phyloP scores from a whole-genome alignment of 495 filamentous ascomycete species.

The Neurospora africana region DNA sequence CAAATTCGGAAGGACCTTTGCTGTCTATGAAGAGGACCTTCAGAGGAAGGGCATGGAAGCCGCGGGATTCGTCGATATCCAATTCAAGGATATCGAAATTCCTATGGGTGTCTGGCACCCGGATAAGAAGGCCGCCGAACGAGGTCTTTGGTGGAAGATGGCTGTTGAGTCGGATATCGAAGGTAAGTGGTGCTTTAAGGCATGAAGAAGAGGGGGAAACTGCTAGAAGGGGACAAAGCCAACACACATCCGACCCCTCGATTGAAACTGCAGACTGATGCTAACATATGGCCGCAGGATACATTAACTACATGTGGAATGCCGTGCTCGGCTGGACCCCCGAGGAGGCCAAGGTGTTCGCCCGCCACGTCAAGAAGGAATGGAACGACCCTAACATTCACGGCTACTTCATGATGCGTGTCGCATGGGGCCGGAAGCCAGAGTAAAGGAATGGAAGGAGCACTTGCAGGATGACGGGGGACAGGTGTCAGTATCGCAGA shows the following conservation, averaged over 20 bases:
- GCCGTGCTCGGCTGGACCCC: constrained; percentile 33
- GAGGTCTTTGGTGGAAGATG: constrained; percentile 20
- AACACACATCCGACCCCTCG: background rate
- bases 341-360: constrained; percentile 30
- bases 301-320: constrained; percentile 27
- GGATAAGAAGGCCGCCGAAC: constrained; percentile 37
- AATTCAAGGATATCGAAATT: constrained; percentile 7
- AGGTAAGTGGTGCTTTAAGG: constrained; percentile 6
- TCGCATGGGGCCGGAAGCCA: background rate
- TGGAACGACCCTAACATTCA: background rate
- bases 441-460: background rate
- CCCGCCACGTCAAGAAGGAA: background rate
- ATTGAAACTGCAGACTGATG: background rate
- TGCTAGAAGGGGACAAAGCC: background rate
- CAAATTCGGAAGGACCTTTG: background rate
- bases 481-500: background rate
- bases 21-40: background rate
- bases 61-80: background rate
- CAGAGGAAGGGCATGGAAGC: background rate
- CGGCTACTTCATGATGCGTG: background rate
- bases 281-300: constrained; percentile 1
- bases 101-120: constrained; percentile 4
- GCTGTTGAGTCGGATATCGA: constrained; percentile 30
- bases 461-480: background rate
- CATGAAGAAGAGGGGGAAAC: background rate